Base-by-base conservation (phyloP, 1,284 basidiomycete species). In the Moniliella sp. region DNA sequence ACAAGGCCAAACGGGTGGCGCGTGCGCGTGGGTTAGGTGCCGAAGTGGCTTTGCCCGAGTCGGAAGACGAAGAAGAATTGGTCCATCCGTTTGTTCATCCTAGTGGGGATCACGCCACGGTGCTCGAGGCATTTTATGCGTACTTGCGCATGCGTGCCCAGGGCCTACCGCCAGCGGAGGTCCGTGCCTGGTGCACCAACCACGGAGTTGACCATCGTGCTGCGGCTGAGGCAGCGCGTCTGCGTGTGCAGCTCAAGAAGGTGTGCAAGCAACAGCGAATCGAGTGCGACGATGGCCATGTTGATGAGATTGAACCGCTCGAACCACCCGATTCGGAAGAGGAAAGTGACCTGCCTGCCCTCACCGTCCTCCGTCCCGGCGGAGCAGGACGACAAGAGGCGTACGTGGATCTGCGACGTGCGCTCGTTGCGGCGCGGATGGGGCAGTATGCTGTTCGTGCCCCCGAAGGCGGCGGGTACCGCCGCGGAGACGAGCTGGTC, bases 51-150 rank as follows among this genome's bases (percentile, higher is more conserved):
- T 8, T 13, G 12, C 17, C 12, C 7, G 34, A 37, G 2, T 74
- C 75, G 1, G 42, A 46, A 27, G 29, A 42, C 2, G 40, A 34
- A 1, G n/a, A n/a, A n/a, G n/a, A n/a, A n/a, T n/a, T n/a, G n/a
- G n/a, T n/a, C n/a, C n/a, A n/a, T n/a, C n/a, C n/a, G n/a, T 48
- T 59, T 27, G 31, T 37, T 9, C 48, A 56, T 25, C 28, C 37
- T 5, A 36, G 38, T 7, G 54, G 56, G 2, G 56, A 59, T 28
- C 56, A 59, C 29, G 49, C 37, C 15, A 59, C 56, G 11, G 21
- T 48, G 23, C 38, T 59, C 11, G 47, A 43, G 27, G 52, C 48
- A 16, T 44, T 64, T 1, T 48, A 57, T n/a, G 56, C 59, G 21
- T 59, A 49, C 34, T 36, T 55, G 4, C 28, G 21, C 2, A 43